Evolutionary conservation across 768 basidiomycete species (phyloP).

Genomic region (Gymnopilus junonius): DNA sequence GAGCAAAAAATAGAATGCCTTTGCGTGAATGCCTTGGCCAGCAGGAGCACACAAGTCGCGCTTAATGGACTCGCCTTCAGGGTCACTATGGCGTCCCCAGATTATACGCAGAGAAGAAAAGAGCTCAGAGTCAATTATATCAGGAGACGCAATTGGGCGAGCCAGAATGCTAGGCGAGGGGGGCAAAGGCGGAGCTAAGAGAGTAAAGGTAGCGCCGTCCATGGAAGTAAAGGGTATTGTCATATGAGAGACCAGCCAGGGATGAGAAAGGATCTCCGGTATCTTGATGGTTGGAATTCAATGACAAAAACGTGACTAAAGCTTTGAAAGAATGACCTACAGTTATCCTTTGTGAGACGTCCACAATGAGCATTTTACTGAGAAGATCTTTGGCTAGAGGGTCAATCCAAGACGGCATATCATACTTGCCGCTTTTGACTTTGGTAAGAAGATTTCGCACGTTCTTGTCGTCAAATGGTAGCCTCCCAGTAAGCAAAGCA

Average conservation of each 20-base stretch:
- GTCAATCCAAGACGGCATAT: conserved; percentile 81
- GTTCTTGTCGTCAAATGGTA: conserved; percentile 95
- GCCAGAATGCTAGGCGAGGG: conserved; percentile 74
- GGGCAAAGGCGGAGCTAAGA: conserved; percentile 45
- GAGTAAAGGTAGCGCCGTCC: conserved; percentile 32
- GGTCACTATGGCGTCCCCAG: conserved; percentile 77
- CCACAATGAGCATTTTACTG: conserved; percentile 85
- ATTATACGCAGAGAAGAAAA: conserved; percentile 81
- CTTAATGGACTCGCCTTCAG: conserved; percentile 54
- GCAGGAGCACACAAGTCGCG: conserved; percentile 71
- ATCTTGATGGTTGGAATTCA: conserved; percentile 54
- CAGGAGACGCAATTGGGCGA: conserved; percentile 66
- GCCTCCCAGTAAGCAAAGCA: conserved; percentile 85
- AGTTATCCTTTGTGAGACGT: conserved; percentile 78
- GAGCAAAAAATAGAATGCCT: conserved; percentile 89
- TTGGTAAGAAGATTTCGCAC: conserved; percentile 76
- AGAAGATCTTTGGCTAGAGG: conserved; percentile 86
- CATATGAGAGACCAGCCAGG: conserved; percentile 69
- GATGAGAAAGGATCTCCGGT: conserved; percentile 82
- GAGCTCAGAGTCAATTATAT: conserved; percentile 77
- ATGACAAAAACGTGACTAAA: neutral
- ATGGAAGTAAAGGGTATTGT: conserved; percentile 46
- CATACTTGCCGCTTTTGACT: conserved; percentile 86
- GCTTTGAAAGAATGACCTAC: conserved; percentile 47
- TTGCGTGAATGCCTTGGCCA: conserved; percentile 75